A percentile compares a stretch with the other conserved stretches of the same genome.
phyloP scores from a whole-genome alignment of 176 grass and related monocot species.

The Triticum timopheevii region DNA sequence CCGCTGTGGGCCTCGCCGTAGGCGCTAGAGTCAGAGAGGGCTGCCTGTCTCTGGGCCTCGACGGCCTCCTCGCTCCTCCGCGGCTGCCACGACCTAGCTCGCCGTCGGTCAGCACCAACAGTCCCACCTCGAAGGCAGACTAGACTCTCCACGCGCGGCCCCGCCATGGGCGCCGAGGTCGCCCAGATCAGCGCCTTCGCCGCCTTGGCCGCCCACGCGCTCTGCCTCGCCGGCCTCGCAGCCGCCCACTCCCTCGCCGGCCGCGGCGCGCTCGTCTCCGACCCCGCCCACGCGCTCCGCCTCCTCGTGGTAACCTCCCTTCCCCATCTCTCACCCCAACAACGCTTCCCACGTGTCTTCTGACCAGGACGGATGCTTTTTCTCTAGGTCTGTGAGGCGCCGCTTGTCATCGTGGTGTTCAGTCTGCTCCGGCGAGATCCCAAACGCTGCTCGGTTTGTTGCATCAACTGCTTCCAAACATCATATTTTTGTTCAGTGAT shows the following conservation, averaged over 20 bases:
- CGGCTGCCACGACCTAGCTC: background rate
- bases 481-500: background rate
- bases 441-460: conserved; percentile 49
- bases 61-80: background rate
- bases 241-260: conserved; percentile 36
- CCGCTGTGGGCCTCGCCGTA: background rate
- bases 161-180: conserved; percentile 37
- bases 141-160: background rate
- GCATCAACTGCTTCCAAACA: background rate
- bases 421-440: conserved; percentile 62
- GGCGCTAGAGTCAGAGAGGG: background rate
- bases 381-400: conserved; percentile 63
- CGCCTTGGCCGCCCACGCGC: conserved; percentile 35
- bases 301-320: conserved; percentile 55
- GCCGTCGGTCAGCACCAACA: background rate
- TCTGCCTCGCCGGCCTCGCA: conserved; percentile 50
- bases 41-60: no score
- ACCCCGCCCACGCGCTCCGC: conserved; percentile 54
- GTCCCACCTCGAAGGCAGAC: background rate
- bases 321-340: background rate
- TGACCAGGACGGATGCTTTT: background rate
- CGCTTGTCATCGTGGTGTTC: conserved; percentile 64
- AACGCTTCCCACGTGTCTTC: background rate
- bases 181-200: conserved; percentile 35
- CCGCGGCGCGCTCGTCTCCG: conserved; percentile 43